Evolutionary conservation across 2,329 filamentous ascomycete species (phyloP).

Genomic region (Curvularia sp.): DNA sequence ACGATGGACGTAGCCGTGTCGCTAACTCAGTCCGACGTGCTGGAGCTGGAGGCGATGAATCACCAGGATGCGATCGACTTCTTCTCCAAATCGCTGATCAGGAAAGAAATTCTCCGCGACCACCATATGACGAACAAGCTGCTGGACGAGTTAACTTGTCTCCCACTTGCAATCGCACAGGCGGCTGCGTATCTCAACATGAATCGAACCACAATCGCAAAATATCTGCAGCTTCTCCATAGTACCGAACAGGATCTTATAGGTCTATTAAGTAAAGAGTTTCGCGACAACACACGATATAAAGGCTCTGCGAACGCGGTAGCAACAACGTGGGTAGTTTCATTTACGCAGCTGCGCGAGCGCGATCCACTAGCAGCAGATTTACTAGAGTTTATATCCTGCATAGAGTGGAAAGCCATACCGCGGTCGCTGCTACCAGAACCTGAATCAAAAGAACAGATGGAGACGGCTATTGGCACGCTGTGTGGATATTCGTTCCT

Average conservation of each 20-base stretch:
- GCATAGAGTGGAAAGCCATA: conserved; percentile 28
- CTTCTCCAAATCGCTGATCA: conserved; percentile 12
- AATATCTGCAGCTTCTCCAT: conserved; percentile 49
- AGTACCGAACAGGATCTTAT: conserved; percentile 44
- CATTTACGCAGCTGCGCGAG: conserved; percentile 47
- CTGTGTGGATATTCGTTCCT: conserved; percentile 32
- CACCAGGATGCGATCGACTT: conserved; percentile 7
- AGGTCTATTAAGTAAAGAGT: conserved; percentile 49
- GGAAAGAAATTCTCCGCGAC: conserved; percentile 13
- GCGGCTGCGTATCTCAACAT: conserved; percentile 51
- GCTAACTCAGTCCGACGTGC: conserved; percentile 20
- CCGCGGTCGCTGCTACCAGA: conserved; percentile 24
- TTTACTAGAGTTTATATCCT: conserved; percentile 46
- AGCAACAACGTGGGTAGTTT: conserved; percentile 54
- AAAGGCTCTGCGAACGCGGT: conserved; percentile 47
- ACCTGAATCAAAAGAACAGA: conserved; percentile 3
- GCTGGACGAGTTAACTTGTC: conserved; percentile 43
- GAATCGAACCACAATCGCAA: conserved; percentile 28
- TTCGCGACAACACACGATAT: conserved; percentile 51
- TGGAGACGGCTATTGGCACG: neutral
- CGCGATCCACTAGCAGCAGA: conserved; percentile 45
- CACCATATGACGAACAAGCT: neutral
- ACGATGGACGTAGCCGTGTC: conserved; percentile 16
- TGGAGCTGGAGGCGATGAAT: conserved; percentile 12
- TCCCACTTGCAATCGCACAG: conserved; percentile 52